Evolutionary conservation across 768 basidiomycete species (phyloP), one percentile per base, ranked within the genome.

Genomic region (Tylopilus vinaceipallidus): DNA sequence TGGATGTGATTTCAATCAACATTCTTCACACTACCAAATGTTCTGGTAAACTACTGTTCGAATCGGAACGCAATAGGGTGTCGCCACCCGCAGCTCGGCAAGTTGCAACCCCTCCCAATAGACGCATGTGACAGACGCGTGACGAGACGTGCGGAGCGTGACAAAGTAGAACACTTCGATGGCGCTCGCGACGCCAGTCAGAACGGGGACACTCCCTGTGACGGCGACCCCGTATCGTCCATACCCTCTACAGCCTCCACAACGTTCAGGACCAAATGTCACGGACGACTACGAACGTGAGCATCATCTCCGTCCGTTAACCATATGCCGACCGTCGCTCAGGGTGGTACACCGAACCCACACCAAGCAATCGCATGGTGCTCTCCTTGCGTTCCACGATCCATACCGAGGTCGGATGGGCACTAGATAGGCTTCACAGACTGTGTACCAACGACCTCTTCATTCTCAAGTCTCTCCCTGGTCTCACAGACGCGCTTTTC

Each of bases 281-380:
- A 78, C 80, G 30, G 88, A 90, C 65, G 87, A 88, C 64, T 88
- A 88, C 62, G 88, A 90, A 74, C 78, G 88, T 90, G 66, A 54
- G 78, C 64, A 29, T 20, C 45, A 36, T 47, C n/a, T 29, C 30
- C 32, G 16, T 49, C 10, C 40, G 24, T 41, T 32, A 7, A 32
- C 35, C 35, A 54, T 30, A 33, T 39, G 32, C 32, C 57, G 51
- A 58, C 45, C 33, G 26, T 36, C 14, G 23, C 34, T 34, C 49
- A 90, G 89, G 88, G 58, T 91, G 89, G 83, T 94, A 91, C 60
- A 88, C 91, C n/a, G 89, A 93, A 57, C 73, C 78, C 2, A 76
- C 80, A 3, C 74, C 87, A 1, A 85, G 74, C 63, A 98, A 98
- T 65, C 81, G 95, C 35, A 91, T 98, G 82, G 75, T 92, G n/a